Evolutionary conservation across 345 rosid species (phyloP), one percentile per base, ranked within the genome.

Genomic region (Limnanthes douglasii): DNA sequence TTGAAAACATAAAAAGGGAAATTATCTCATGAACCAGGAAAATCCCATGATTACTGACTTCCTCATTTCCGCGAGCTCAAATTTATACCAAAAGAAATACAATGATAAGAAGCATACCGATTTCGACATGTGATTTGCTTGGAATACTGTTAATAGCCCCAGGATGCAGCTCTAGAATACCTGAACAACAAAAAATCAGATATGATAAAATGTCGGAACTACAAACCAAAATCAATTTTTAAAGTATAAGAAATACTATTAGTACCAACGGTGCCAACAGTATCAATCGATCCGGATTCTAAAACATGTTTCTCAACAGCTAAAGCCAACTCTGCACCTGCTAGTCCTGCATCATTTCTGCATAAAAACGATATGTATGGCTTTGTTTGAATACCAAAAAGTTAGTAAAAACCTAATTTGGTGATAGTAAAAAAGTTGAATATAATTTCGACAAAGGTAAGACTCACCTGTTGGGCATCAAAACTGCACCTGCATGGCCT

Each of bases 91-190:
- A n/a, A n/a, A 26, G 11, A 6, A 39, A 29, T 17, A 31, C 10
- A 5, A 1, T 13, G 14, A 43, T 15, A 7, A 7, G 19, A 18
- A 14, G 6, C 25, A 10, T 68, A 90, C 98, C 95, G 21, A 90
- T 84, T 75, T 79, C 94, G 15, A 90, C 61, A 62, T 72, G 93
- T 30, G 95, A 57, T 61, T 74, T 90, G 64, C 98, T 84, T 8
- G 98, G 98, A 38, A 90, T 90, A 58, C 95, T 90, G 65, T 90
- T 90, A 61, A 90, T 77, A 54, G 95, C 95, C 38, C 92, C 81
- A 5, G 98, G 98, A 58, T 84, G 94, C 49, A 84, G 69, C 31
- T 79, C 86, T 60, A 90, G 48, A 39, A 79, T 83, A 34, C 93
- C 93, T 88, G 31, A 15, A 15, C 33, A 30, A 25, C 1, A 23